phyloP scores from a whole-genome alignment of 805 yeast genomes.

The Barnettozyma populi region DNA sequence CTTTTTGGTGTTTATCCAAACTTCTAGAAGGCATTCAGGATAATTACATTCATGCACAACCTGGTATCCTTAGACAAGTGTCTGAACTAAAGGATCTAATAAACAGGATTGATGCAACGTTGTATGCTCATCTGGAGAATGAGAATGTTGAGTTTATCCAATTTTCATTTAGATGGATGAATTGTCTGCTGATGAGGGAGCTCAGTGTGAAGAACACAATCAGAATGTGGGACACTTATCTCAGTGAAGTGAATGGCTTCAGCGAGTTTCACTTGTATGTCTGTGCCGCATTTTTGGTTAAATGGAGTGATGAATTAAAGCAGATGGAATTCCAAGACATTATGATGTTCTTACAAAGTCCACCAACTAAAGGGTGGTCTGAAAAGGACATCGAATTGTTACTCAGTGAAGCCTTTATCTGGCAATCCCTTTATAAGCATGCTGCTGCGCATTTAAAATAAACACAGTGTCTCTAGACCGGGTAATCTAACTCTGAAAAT shows the following conservation, averaged over 20 bases:
- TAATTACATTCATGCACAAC: slow-evolving; percentile 96
- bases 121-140: slow-evolving; percentile 65
- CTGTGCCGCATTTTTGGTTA: slow-evolving; percentile 91
- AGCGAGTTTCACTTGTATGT: slow-evolving; percentile 93
- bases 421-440: slow-evolving; percentile 90
- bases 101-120: slow-evolving; percentile 67
- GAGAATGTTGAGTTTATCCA: slow-evolving; percentile 94
- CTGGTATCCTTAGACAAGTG: slow-evolving; percentile 92
- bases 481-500: slow-evolving; percentile 7
- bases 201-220: slow-evolving; percentile 70
- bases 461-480: background rate
- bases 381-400: slow-evolving; percentile 88
- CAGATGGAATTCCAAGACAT: slow-evolving; percentile 93
- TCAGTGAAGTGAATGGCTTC: slow-evolving; percentile 72
- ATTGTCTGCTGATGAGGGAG: slow-evolving; percentile 93
- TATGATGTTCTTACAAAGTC: slow-evolving; percentile 82
- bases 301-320: slow-evolving; percentile 75
- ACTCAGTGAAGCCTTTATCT: slow-evolving; percentile 91
- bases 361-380: slow-evolving; percentile 82
- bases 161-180: slow-evolving; percentile 98
- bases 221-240: slow-evolving; percentile 97
- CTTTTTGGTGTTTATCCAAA: slow-evolving; percentile 94
- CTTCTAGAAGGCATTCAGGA: slow-evolving; percentile 92
- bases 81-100: slow-evolving; percentile 72
- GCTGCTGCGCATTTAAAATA: slow-evolving; percentile 72